A percentile compares a stretch with the other conserved stretches of the same genome.
These are phyloP conservation scores for Acanthamoeba sp. DNA, from an alignment of 208 protist genomes.

Conservation along the genomic window DNA sequence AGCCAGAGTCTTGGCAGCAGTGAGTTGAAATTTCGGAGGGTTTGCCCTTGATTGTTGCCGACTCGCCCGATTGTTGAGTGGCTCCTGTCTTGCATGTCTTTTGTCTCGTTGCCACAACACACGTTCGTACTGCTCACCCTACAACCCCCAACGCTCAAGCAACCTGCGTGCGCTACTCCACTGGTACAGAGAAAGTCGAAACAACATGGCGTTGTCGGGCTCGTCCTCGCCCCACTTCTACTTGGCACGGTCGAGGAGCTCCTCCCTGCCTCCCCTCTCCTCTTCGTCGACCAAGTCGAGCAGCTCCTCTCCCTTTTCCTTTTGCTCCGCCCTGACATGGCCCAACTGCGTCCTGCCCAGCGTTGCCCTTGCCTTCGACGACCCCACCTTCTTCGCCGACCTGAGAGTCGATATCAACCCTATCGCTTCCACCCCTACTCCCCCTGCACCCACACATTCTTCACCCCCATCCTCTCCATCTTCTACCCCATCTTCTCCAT, in stretches of 20 bases:
- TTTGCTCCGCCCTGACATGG: not conserved
- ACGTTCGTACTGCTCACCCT: too few species aligned
- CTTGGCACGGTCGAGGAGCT: not conserved
- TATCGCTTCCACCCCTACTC: not conserved
- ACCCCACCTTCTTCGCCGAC: constrained; percentile 40
- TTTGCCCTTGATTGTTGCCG: too few species aligned
- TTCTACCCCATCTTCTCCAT: not conserved
- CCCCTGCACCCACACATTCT: not conserved
- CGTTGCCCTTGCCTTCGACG: not conserved
- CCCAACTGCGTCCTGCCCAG: not conserved
- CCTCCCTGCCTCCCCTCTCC: constrained; percentile 10
- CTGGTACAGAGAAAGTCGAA: not conserved
- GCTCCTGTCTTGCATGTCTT: too few species aligned
- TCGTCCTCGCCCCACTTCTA: constrained; percentile 43
- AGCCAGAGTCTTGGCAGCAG: too few species aligned
- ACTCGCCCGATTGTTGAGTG: too few species aligned
- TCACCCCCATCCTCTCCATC: not conserved
- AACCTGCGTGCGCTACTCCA: not conserved
- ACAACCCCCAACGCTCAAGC: not conserved
- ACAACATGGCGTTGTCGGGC: not conserved
- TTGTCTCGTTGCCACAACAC: too few species aligned
- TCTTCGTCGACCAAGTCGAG: not conserved
- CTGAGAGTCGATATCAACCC: constrained; percentile 5
- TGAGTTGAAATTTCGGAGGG: too few species aligned
- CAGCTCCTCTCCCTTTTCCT: not conserved